Evolutionary conservation across 352 stramenopile genomes (phyloP), one percentile per base, ranked within the genome.

Genomic region (Pythium pyrilobum): DNA sequence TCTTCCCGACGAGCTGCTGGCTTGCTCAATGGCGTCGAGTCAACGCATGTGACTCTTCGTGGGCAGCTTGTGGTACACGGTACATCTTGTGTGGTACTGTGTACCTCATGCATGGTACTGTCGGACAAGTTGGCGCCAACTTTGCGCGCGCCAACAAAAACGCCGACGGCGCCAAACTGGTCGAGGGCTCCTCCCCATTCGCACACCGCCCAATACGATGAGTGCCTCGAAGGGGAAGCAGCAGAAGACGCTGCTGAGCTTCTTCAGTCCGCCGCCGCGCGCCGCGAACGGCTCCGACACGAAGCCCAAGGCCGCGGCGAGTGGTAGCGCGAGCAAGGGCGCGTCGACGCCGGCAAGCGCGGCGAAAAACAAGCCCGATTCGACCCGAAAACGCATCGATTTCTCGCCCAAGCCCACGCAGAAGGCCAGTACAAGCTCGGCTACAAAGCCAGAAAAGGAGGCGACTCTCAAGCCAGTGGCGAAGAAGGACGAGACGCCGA

Each of bases 201-300:
- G 25, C 27, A 15, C 29, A 20, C 21, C 28, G 38, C 38, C 20
- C 21, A 6, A 20, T 12, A 50, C 15, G 21, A 46, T 58, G 34
- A 43, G 56, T 21, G 67, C 62, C 31, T 61, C 45, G 38, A 85
- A 72, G 45, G 43, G 50, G 0, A 81, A 78, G 69, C 72, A 83
- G 56, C 81, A 93, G 70, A 87, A 85, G 63, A 85, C 80, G 42
- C 59, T 93, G 52, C 71, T 93, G 56, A 89, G 65, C 67, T 93
- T 93, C 80, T 93, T 93, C 66, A 91, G 80, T 38, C 78, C 82
- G 52, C 78, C 77, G 27, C 46, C 71, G 40, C 58, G 61, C 31
- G 60, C 42, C 18, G 52, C 64, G 20, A 62, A 11, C 7, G 34
- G 33, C 15, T 23, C 27, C 18, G 52, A 39, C 16, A 43, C 31